Evolutionary conservation across 1,139 yeast species (phyloP).

Genomic region (Nadsonia starkeyi-henricii): DNA sequence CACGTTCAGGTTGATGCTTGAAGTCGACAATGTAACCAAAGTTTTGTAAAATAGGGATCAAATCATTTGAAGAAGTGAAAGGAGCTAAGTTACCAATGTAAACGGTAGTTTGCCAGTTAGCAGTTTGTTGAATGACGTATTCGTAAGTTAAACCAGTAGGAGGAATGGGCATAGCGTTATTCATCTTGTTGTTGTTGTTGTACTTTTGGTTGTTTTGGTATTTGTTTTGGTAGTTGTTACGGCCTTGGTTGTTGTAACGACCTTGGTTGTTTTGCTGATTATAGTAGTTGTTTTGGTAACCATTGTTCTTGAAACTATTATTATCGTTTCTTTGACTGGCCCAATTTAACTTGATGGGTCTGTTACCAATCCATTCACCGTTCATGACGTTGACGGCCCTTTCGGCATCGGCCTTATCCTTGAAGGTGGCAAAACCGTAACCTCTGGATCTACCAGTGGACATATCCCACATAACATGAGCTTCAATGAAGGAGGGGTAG

Average conservation of each 20-base stretch:
- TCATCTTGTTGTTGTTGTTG: conserved; percentile 2
- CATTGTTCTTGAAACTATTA: conserved; percentile 3
- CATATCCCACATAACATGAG: conserved; percentile 97
- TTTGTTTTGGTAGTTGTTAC: not conserved
- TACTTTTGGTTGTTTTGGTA: not conserved
- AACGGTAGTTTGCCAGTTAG: conserved; percentile 79
- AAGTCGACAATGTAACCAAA: conserved; percentile 76
- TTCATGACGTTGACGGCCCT: conserved; percentile 61
- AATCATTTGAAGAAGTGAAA: conserved; percentile 55
- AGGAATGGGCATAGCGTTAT: not conserved
- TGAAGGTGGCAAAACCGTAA: conserved; percentile 82
- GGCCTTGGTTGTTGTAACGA: conserved; percentile 4
- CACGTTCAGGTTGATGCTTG: conserved; percentile 67
- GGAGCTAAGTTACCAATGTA: conserved; percentile 79
- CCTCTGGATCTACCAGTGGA: conserved; percentile 85
- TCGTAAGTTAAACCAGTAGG: conserved; percentile 37
- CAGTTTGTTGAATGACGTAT: conserved; percentile 59
- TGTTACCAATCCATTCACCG: conserved; percentile 57
- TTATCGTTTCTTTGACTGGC: conserved; percentile 28
- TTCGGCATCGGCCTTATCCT: conserved; percentile 55
- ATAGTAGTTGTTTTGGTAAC: conserved; percentile 2
- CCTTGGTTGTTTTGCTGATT: conserved; percentile 5
- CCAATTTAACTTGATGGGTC: conserved; percentile 78
- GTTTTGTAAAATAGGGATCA: conserved; percentile 61
- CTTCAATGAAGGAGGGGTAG: conserved; percentile 56